Percentiles rank a stretch among this genome's conserved stretches.
These are phyloP conservation scores for Xylaria sp. DNA, from an alignment of 2,329 filamentous ascomycete genomes.

Conservation along the genomic window DNA sequence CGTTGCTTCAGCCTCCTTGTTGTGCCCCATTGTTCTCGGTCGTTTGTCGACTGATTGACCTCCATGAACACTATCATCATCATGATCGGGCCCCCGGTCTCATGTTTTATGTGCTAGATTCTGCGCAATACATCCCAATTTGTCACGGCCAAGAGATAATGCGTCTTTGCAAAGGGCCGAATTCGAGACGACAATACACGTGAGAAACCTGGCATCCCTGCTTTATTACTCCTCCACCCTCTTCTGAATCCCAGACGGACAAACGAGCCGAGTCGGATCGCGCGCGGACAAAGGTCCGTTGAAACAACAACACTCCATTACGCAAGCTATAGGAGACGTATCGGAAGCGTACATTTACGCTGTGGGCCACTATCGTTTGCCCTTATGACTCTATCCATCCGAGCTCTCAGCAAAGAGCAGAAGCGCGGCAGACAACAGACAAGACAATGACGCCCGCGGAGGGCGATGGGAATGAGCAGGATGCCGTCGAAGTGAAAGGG, in stretches of 20 bases:
- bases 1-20: conserved; percentile 18
- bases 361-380: conserved; percentile 6
- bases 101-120: conserved; percentile 16
- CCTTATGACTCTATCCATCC: not conserved
- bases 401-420: conserved; percentile 1
- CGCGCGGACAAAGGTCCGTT: not conserved
- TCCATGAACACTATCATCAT: conserved; percentile 13
- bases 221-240: conserved; percentile 4
- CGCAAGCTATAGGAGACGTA: not conserved
- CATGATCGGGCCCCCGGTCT: conserved; percentile 13
- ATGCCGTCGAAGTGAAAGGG: conserved; percentile 30
- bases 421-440: conserved; percentile 6
- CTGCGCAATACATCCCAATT: not conserved
- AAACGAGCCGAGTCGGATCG: conserved; percentile 6
- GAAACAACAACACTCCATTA: not conserved
- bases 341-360: not conserved
- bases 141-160: conserved; percentile 26
- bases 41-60: not conserved
- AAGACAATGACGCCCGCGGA: conserved; percentile 26
- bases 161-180: conserved; percentile 21
- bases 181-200: conserved; percentile 22
- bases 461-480: conserved; percentile 24
- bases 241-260: conserved; percentile 9
- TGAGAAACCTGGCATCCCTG: conserved; percentile 14
- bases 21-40: conserved; percentile 23